Evolutionary conservation across 2,329 filamentous ascomycete species (phyloP).

Genomic region (Raffaelea ambrosiae): DNA sequence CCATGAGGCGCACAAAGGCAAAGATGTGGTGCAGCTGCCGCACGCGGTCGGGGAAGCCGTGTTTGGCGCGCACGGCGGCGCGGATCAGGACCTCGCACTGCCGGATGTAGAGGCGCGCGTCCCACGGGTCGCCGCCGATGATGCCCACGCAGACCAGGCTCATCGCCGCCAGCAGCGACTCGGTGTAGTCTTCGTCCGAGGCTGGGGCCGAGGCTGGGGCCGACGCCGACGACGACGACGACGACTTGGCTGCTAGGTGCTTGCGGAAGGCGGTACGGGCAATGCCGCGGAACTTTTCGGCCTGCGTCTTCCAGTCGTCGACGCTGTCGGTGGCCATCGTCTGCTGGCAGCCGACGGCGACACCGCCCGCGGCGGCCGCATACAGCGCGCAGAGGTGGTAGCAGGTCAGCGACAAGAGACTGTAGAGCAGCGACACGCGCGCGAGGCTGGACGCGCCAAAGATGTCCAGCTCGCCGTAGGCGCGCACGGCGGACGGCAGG

Average conservation of each 20-base stretch:
- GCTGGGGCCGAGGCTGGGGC: too few species aligned
- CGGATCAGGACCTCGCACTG: not conserved
- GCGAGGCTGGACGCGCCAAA: not conserved
- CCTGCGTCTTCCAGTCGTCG: not conserved
- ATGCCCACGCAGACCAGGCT: not conserved
- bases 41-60: not conserved
- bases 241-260: not conserved
- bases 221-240: not conserved
- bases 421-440: not conserved
- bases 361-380: not conserved
- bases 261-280: not conserved
- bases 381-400: not conserved
- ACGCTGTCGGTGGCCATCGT: too few species aligned
- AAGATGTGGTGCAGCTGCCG: not conserved
- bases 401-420: not conserved
- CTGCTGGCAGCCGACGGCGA: not conserved
- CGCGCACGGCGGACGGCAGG: not conserved
- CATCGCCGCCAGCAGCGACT: not conserved
- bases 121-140: not conserved
- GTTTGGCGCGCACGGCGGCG: not conserved
- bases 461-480: not conserved
- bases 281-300: not conserved
- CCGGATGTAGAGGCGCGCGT: not conserved
- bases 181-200: not conserved
- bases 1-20: not conserved